Percentiles rank a stretch among this genome's conserved stretches.
phyloP scores from a whole-genome alignment of 192 early-diverging fungal genomes.

The Backusella sp. region DNA sequence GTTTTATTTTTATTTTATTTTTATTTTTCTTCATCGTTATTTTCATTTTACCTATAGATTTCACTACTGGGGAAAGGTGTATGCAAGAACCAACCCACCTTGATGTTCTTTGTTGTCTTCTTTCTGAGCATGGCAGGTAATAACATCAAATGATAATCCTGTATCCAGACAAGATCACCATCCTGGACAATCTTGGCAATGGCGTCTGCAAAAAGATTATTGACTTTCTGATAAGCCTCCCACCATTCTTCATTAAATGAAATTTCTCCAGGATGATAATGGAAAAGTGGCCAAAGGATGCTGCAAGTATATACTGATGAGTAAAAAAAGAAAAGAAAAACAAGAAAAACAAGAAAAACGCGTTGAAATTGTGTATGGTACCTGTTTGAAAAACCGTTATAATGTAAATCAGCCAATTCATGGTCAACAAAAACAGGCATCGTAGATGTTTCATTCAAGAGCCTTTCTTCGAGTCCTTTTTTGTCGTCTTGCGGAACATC shows the following conservation, averaged over 20 bases:
- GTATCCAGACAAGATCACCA: slow-evolving; percentile 88
- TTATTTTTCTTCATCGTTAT: slow-evolving; percentile 9
- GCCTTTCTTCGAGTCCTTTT: slow-evolving; percentile 58
- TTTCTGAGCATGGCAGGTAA: slow-evolving; percentile 85
- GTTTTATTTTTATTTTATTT: background rate
- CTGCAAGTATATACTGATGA: slow-evolving; percentile 38
- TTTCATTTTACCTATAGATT: slow-evolving; percentile 78
- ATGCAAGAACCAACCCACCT: slow-evolving; percentile 98
- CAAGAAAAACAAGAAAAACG: background rate
- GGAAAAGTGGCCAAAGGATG: slow-evolving; percentile 99
- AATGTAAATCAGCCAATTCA: slow-evolving; percentile 92
- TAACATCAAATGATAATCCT: slow-evolving; percentile 99
- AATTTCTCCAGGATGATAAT: slow-evolving; percentile 99
- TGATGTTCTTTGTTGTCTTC: slow-evolving; percentile 69
- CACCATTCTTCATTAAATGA: slow-evolving; percentile 92
- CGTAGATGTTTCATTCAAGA: slow-evolving; percentile 81
- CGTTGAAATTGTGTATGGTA: background rate
- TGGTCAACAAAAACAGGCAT: slow-evolving; percentile 94
- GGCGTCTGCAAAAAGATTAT: slow-evolving; percentile 91
- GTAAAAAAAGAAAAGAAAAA: background rate
- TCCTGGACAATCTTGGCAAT: slow-evolving; percentile 83
- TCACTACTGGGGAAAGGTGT: slow-evolving; percentile 97
- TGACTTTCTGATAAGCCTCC: slow-evolving; percentile 93
- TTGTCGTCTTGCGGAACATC: slow-evolving; percentile 83
- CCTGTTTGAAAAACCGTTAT: slow-evolving; percentile 98